phyloP scores from a whole-genome alignment of 139 green algal species.

The Asterochloris sp. region DNA sequence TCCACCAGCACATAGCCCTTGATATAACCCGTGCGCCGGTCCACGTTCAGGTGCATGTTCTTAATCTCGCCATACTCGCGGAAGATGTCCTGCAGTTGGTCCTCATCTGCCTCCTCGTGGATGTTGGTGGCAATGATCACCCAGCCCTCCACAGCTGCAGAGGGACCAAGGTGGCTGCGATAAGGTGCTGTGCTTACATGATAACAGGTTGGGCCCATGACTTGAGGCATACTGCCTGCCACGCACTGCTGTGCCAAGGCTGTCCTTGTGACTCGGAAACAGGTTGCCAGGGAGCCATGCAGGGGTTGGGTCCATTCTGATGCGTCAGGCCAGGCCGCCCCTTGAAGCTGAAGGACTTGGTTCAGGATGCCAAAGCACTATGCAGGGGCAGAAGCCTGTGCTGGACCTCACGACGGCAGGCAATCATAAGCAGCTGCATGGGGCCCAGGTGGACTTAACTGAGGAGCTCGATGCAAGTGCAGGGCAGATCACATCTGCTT shows the following conservation, averaged over 20 bases:
- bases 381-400: too few relatives aligned
- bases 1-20: slow-evolving; percentile 95
- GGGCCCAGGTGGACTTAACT: too few relatives aligned
- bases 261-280: too few relatives aligned
- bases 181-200: background rate
- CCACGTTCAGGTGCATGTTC: slow-evolving; percentile 96
- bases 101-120: slow-evolving; percentile 94
- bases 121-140: slow-evolving; percentile 89
- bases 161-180: background rate
- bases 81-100: slow-evolving; percentile 92
- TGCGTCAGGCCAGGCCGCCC: too few relatives aligned
- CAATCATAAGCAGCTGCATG: too few relatives aligned
- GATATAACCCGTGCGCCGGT: slow-evolving; percentile 87
- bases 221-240: background rate
- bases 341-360: too few relatives aligned
- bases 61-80: slow-evolving; percentile 92
- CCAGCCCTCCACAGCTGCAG: slow-evolving; percentile 89
- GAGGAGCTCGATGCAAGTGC: too few relatives aligned
- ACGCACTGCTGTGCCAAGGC: too few relatives aligned
- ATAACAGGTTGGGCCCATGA: background rate
- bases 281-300: background rate
- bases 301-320: too few relatives aligned
- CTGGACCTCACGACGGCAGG: too few relatives aligned
- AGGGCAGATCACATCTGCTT: too few relatives aligned
- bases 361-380: too few relatives aligned